Percentiles rank a stretch among this genome's conserved stretches.
Evolutionary conservation across 2,329 filamentous ascomycete species (phyloP).

Genomic region (Chaetomium globosum): DNA sequence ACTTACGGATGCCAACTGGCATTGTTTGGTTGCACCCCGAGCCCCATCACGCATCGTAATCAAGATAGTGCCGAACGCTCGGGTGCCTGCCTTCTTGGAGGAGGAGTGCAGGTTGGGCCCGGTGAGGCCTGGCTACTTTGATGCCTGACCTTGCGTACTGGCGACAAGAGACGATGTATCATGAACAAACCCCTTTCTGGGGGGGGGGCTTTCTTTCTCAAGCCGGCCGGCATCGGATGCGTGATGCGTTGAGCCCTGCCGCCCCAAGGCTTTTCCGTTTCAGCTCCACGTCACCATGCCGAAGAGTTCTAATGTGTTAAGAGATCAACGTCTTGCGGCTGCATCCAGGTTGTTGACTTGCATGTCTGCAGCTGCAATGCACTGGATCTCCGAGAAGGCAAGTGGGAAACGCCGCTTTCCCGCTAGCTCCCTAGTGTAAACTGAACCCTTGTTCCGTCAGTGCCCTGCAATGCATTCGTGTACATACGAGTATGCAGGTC

Average conservation of each 20-base stretch:
- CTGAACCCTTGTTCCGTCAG: background rate
- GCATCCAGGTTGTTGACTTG: slow-evolving; percentile 12
- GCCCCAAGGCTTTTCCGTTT: background rate
- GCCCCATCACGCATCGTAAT: background rate
- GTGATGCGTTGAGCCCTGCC: background rate
- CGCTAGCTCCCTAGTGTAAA: background rate
- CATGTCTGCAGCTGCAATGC: slow-evolving; percentile 5
- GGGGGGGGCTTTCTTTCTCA: background rate
- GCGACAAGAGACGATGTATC: slow-evolving; percentile 15
- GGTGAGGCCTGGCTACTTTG: slow-evolving; percentile 17
- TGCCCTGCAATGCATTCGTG: background rate
- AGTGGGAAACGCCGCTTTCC: background rate
- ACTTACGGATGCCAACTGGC: slow-evolving; percentile 14
- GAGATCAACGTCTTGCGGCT: background rate
- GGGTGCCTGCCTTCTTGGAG: background rate
- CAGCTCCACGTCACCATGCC: background rate
- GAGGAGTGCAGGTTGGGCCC: slow-evolving; percentile 18
- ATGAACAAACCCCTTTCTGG: background rate
- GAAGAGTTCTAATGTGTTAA: background rate
- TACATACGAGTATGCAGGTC: background rate
- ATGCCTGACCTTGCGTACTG: slow-evolving; percentile 19
- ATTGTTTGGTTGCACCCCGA: background rate
- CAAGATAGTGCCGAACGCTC: background rate
- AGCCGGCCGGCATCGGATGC: background rate
- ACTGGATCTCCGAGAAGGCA: background rate